Evolutionary conservation across 495 filamentous ascomycete genomes (phyloP).

Genomic region (Talaromyces nanjingensis): DNA sequence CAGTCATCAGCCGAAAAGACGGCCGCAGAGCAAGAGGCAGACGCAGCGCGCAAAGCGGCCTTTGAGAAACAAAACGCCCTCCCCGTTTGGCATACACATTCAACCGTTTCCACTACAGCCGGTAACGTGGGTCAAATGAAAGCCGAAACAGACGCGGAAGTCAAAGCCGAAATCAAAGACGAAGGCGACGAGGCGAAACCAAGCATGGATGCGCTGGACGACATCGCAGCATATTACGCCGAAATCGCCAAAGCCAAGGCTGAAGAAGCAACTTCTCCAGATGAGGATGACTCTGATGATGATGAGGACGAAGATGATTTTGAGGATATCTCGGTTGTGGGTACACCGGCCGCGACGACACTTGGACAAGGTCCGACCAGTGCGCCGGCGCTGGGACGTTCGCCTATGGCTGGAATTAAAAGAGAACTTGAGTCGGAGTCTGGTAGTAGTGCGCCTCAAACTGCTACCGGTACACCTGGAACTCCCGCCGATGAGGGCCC

Average conservation of each 20-base stretch:
- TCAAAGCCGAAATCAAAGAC: constrained; percentile 40
- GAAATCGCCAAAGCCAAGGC: constrained; percentile 45
- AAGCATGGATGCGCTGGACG: constrained; percentile 34
- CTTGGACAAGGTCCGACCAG: constrained; percentile 21
- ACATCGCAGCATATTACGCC: constrained; percentile 45
- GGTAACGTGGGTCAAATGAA: constrained; percentile 21
- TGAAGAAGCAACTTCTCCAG: constrained; percentile 38
- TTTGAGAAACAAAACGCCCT: constrained; percentile 77
- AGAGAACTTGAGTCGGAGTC: constrained; percentile 35
- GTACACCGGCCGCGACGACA: constrained; percentile 25
- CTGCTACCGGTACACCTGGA: constrained; percentile 35
- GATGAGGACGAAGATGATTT: constrained; percentile 7
- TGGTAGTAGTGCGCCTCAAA: constrained; percentile 34
- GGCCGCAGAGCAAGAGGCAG: constrained; percentile 67
- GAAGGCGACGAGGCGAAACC: constrained; percentile 51
- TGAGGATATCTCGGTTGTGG: constrained; percentile 5
- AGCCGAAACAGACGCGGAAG: constrained; percentile 26
- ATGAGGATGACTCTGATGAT: constrained; percentile 39
- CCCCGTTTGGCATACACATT: constrained; percentile 83
- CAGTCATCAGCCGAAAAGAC: constrained; percentile 66
- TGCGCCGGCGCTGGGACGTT: constrained; percentile 15
- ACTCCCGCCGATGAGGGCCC: constrained; percentile 34
- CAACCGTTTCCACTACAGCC: constrained; percentile 53
- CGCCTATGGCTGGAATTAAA: constrained; percentile 25
- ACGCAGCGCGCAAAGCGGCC: constrained; percentile 63